A percentile compares a stretch with the other conserved stretches of the same genome.
Conservation (phyloP, 345 rosid genomes). For the Populus pruinosa region DNA sequence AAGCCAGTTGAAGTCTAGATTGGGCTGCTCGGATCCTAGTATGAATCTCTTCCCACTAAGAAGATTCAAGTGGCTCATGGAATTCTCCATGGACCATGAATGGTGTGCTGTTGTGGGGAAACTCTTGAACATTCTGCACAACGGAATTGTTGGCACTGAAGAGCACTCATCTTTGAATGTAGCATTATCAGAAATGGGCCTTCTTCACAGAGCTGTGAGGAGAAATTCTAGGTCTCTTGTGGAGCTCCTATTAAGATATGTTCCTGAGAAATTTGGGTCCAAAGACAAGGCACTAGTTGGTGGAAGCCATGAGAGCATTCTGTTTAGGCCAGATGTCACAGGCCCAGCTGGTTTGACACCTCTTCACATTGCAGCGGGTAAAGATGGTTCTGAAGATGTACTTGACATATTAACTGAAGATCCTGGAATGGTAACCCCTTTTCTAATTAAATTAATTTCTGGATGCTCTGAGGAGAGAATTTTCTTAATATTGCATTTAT, state of each 20-base stretch:
- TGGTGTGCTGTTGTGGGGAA: constrained; percentile 94
- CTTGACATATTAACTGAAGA: constrained; percentile 81
- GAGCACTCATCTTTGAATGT: constrained; percentile 49
- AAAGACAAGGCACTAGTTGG: constrained; percentile 16
- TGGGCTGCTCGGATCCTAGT: constrained; percentile 61
- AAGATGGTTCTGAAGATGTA: constrained; percentile 91
- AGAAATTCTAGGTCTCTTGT: constrained; percentile 76
- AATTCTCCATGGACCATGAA: constrained; percentile 89
- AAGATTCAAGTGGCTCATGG: constrained; percentile 88
- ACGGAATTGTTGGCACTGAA: constrained; percentile 61
- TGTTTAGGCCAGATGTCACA: constrained; percentile 79
- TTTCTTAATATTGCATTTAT: neutral
- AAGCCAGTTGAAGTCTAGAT: constrained; percentile 55
- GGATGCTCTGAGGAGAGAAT: neutral
- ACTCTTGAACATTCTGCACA: constrained; percentile 65
- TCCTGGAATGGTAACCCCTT: constrained; percentile 69
- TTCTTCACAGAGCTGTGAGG: constrained; percentile 93
- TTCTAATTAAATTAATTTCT: constrained; percentile 3
- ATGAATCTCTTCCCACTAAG: constrained; percentile 55
- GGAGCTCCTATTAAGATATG: constrained; percentile 70
- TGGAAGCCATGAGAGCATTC: constrained; percentile 28
- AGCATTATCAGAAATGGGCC: constrained; percentile 69
- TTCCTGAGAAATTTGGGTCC: constrained; percentile 42
- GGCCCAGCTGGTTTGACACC: constrained; percentile 99
- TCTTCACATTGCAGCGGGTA: constrained; percentile 98